Evolutionary conservation across 2,329 filamentous ascomycete species (phyloP), one percentile per base, ranked within the genome.

Genomic region (Hypoxylon sp.): DNA sequence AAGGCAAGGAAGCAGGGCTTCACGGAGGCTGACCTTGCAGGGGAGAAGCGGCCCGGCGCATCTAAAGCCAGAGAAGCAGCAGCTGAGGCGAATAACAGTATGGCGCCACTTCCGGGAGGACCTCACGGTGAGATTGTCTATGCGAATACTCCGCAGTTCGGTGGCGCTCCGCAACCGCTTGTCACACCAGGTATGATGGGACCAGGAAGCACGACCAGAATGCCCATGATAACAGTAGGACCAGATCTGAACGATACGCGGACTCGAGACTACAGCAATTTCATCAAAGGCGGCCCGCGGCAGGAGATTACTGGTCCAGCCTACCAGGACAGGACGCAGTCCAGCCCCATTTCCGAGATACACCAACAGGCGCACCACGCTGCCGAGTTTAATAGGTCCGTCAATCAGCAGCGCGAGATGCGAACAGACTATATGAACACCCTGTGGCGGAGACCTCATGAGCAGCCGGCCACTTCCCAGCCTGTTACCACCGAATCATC

Each of bases 1-100:
- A 98, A 98, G 81, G 96, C 96, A 6, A 88, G 92, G 51, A 99
- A 98, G 81, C 96, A 99, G 80, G 96, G 96, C 10, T 99, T 99
- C 78, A 99, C 96, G 0, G 96, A 99, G 79, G 94, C 97, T 69
- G 96, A 99, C 79, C 86, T 94, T 55, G 96, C 96, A 3, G 96
- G 96, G 43, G 96, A 99, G 82, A 98, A 99, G 84, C 87, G 96
- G 70, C 96, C 96, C 5, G 96, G 96, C 59, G 94, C 93, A 41
- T 90, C 93, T 64, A 97, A 97, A 82, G 92, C 92, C 67, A 87
- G 95, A 76, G 93, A 97, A 82, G 91, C 92, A 46, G 91, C 90
- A 17, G 89, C 91, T 11, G 90, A 91, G 58, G 91, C 92, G 82
- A 85, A 86, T 76, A 88, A 84, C 73, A 88, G 87, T 52, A 87